A percentile compares a stretch with the other conserved stretches of the same genome.
Conservation (phyloP, 495 filamentous ascomycete species). For the Penicillium antarcticum region DNA sequence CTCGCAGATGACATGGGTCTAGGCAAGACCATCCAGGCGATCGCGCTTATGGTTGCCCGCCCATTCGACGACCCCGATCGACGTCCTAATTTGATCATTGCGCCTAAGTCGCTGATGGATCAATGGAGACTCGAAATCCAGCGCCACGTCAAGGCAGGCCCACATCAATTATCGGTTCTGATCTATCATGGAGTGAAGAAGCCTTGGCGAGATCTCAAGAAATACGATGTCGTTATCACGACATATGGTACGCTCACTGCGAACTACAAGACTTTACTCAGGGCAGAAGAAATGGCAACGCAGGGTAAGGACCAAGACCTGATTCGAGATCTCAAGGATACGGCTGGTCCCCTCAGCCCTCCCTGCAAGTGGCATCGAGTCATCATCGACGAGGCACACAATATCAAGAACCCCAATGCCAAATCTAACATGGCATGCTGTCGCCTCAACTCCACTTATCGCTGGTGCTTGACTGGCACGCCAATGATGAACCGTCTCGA, state of each 20-base stretch:
- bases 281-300: constrained; percentile 43
- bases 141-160: constrained; percentile 59
- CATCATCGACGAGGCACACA: constrained; percentile 91
- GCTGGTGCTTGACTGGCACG: constrained; percentile 88
- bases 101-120: constrained; percentile 79
- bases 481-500: constrained; percentile 90
- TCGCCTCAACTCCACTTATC: constrained; percentile 58
- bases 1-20: constrained; percentile 94
- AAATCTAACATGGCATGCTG: constrained; percentile 61
- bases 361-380: constrained; percentile 74
- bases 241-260: constrained; percentile 78
- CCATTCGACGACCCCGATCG: constrained; percentile 57
- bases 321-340: constrained; percentile 19
- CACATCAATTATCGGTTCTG: constrained; percentile 59
- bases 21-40: constrained; percentile 88
- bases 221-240: constrained; percentile 82
- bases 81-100: constrained; percentile 85
- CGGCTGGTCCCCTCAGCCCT: constrained; percentile 60
- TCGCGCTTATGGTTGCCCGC: constrained; percentile 78
- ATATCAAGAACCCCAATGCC: constrained; percentile 82
- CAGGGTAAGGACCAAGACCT: constrained; percentile 15
- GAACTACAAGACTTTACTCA: constrained; percentile 55
- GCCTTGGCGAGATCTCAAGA: constrained; percentile 58
- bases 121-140: constrained; percentile 90
- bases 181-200: constrained; percentile 62